Percentiles rank a stretch among this genome's conserved stretches.
Evolutionary conservation across 2,329 filamentous ascomycete species (phyloP).

Genomic region (Fusarium longipes): DNA sequence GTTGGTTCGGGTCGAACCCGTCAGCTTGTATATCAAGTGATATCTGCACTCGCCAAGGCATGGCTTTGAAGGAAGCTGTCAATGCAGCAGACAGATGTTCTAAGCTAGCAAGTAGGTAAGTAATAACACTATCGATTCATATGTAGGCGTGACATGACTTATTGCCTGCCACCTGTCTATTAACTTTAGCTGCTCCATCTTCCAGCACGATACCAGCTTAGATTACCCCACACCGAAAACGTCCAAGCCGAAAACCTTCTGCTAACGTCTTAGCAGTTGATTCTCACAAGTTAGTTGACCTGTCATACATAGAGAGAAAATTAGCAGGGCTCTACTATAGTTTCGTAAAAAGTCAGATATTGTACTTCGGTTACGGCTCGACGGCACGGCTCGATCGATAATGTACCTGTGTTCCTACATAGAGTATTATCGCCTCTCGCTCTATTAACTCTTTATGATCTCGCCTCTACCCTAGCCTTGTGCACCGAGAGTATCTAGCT

Average conservation of each 20-base stretch:
- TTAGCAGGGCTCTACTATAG: not conserved
- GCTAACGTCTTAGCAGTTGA: not conserved
- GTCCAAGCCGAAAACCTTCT: constrained; percentile 25
- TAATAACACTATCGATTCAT: constrained; percentile 1
- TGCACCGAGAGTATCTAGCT: not conserved
- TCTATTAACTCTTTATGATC: not conserved
- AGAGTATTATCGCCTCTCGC: not conserved
- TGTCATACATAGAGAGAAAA: not conserved
- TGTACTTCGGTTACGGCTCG: not conserved
- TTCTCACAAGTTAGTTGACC: not conserved
- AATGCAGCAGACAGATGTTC: not conserved
- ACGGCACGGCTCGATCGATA: not conserved
- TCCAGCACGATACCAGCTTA: not conserved
- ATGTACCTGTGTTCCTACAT: no score
- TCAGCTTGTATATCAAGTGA: constrained; percentile 12
- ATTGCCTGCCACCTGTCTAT: constrained; percentile 7
- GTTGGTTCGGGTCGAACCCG: constrained; percentile 25
- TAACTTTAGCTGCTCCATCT: constrained; percentile 8
- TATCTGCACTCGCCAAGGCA: constrained; percentile 5
- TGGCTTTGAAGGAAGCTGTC: not conserved
- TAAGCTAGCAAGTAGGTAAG: not conserved
- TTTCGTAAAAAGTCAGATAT: constrained; percentile 10
- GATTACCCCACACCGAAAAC: constrained; percentile 32
- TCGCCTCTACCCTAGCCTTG: not conserved
- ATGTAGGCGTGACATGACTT: not conserved